Conservation (phyloP, 306 rosid species). For the cucumber (Cucumis sativus) region DNA sequence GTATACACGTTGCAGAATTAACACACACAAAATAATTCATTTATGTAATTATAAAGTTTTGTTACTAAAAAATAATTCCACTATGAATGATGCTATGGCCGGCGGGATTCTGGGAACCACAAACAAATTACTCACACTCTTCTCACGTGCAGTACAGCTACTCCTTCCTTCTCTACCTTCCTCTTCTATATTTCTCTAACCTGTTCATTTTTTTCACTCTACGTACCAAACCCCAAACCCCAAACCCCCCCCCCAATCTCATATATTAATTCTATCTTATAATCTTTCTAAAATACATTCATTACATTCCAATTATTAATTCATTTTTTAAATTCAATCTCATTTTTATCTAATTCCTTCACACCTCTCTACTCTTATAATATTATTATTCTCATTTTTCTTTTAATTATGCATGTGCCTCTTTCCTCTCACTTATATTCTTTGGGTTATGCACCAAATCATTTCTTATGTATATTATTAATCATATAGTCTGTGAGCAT, state of each 20-base stretch:
- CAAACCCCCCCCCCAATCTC: background rate
- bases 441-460: background rate
- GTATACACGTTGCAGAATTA: background rate
- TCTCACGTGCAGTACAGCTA: background rate
- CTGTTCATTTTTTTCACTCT: background rate
- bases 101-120: constrained; percentile 6
- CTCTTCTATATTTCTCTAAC: background rate
- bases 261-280: no score
- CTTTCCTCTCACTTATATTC: background rate
- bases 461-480: no score
- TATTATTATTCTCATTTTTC: background rate
- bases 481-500: no score
- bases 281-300: no score
- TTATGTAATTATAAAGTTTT: no score
- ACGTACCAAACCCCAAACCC: background rate
- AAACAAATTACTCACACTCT: background rate
- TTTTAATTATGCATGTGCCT: background rate
- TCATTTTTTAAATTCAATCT: no score
- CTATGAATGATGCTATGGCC: background rate
- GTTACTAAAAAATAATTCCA: background rate
- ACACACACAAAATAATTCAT: no score
- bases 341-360: no score
- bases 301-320: no score
- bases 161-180: background rate
- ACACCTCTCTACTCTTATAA: background rate